Evolutionary conservation across 192 early-diverging fungal species (phyloP).

Genomic region (Phlyctochytrium planicorne): DNA sequence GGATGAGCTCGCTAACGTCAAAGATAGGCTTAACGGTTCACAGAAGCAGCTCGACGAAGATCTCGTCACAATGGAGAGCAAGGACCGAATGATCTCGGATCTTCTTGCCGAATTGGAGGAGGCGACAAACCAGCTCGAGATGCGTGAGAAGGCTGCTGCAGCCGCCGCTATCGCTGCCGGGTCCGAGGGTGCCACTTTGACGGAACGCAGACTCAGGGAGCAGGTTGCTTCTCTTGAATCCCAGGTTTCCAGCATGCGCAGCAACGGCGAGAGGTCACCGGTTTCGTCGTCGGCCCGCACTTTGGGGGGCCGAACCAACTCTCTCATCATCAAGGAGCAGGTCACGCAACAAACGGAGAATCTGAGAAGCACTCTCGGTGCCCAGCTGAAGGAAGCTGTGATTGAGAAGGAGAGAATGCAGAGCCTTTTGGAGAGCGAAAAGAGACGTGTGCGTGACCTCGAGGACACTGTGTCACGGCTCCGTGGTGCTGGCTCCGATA

Average conservation of each 20-base stretch:
- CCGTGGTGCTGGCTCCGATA: not conserved
- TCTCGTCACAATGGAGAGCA: slow-evolving; percentile 31
- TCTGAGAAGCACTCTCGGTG: slow-evolving; percentile 18
- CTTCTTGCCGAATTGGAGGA: slow-evolving; percentile 48
- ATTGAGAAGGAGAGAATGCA: slow-evolving; percentile 37
- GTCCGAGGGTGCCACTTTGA: slow-evolving; percentile 5
- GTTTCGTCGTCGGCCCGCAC: not conserved
- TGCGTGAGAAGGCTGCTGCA: slow-evolving; percentile 22
- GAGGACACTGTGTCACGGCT: slow-evolving; percentile 15
- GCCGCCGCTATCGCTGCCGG: slow-evolving; percentile 1
- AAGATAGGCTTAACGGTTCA: slow-evolving; percentile 17
- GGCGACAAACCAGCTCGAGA: slow-evolving; percentile 41
- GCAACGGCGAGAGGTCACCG: slow-evolving; percentile 3
- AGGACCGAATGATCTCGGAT: slow-evolving; percentile 47
- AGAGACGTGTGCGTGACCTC: slow-evolving; percentile 26
- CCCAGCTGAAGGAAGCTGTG: slow-evolving; percentile 40
- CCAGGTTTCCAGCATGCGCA: not conserved
- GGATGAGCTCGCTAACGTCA: slow-evolving; percentile 19
- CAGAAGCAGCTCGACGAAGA: slow-evolving; percentile 39
- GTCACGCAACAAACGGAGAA: slow-evolving; percentile 20
- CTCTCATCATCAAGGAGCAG: slow-evolving; percentile 27
- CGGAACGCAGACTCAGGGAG: slow-evolving; percentile 14
- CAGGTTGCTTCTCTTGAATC: slow-evolving; percentile 27
- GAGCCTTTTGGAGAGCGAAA: slow-evolving; percentile 23
- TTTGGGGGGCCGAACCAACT: not conserved